phyloP scores from a whole-genome alignment of 495 filamentous ascomycete species.

The Rusavskia elegans region DNA sequence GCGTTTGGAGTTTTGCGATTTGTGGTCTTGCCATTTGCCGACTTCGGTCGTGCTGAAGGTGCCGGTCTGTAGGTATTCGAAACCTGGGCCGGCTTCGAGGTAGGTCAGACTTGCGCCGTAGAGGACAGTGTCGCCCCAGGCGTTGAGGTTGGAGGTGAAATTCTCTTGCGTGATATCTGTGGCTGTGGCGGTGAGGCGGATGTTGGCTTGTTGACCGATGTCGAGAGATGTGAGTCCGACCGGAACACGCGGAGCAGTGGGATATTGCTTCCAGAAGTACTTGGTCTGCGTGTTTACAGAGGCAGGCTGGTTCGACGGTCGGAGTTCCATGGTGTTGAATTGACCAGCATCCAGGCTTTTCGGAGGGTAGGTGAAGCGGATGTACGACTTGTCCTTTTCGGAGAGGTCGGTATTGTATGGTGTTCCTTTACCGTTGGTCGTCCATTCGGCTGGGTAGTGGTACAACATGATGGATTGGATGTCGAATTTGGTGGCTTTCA shows the following conservation, averaged over 20 bases:
- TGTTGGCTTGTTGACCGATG: background rate
- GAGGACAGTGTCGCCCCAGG: background rate
- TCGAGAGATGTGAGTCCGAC: background rate
- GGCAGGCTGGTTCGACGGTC: background rate
- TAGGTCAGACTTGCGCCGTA: conserved; percentile 3
- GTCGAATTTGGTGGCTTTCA: conserved; percentile 3
- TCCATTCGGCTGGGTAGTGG: conserved; percentile 1
- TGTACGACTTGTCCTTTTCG: conserved; percentile 7
- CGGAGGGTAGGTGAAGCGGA: conserved; percentile 4
- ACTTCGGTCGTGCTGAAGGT: conserved; percentile 6
- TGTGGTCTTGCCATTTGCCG: background rate
- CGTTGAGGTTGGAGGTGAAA: background rate
- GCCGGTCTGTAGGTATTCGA: conserved; percentile 3
- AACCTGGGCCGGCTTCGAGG: conserved; percentile 2
- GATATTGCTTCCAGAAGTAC: background rate
- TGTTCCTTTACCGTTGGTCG: conserved; percentile 1
- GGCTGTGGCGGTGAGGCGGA: background rate
- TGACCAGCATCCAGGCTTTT: background rate
- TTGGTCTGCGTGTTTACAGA: background rate
- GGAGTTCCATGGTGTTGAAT: conserved; percentile 5
- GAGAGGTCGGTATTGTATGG: conserved; percentile 8
- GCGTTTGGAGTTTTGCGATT: background rate
- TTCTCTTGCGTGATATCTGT: background rate
- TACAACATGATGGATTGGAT: conserved; percentile 12
- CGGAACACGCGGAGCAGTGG: background rate